Percentiles rank a stretch among this genome's conserved stretches.
phyloP scores from a whole-genome alignment of 164 flowering plant genomes.

The Liriodendron chinense region DNA sequence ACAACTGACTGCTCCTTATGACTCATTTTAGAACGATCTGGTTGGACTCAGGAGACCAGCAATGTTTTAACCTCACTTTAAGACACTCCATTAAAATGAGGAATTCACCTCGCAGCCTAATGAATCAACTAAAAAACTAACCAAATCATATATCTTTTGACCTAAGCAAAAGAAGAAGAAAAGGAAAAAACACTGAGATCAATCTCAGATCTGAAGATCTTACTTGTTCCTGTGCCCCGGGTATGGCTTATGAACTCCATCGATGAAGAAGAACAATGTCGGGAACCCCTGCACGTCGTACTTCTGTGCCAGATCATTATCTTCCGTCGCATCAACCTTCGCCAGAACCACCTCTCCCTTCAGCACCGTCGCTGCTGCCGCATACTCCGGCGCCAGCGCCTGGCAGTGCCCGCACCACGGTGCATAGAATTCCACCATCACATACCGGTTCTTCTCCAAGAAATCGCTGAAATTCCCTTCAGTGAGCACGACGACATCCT shows the following conservation, averaged over 20 bases:
- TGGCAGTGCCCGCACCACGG: constrained; percentile 98
- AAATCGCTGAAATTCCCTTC: constrained; percentile 66
- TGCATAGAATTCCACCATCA: constrained; percentile 93
- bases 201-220: not conserved
- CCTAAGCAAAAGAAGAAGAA: not conserved
- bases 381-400: constrained; percentile 83
- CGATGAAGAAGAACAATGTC: constrained; percentile 73
- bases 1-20: not conserved
- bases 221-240: constrained; percentile 75
- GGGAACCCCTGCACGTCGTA: constrained; percentile 88
- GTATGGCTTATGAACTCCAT: constrained; percentile 79
- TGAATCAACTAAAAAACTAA: not conserved
- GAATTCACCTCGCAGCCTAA: not conserved
- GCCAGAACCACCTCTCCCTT: constrained; percentile 66
- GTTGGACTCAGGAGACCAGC: not conserved
- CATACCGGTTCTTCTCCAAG: constrained; percentile 60
- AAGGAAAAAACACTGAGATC: not conserved
- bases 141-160: not conserved
- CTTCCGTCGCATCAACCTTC: constrained; percentile 83
- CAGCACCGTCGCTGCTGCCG: constrained; percentile 88
- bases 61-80: not conserved
- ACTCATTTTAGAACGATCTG: not conserved
- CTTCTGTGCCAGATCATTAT: constrained; percentile 74
- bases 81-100: not conserved
- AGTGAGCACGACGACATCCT: constrained; percentile 78